Evolutionary conservation across 257 asterid species (phyloP), one percentile per base, ranked within the genome.

Genomic region (Penstemon davidsonii): DNA sequence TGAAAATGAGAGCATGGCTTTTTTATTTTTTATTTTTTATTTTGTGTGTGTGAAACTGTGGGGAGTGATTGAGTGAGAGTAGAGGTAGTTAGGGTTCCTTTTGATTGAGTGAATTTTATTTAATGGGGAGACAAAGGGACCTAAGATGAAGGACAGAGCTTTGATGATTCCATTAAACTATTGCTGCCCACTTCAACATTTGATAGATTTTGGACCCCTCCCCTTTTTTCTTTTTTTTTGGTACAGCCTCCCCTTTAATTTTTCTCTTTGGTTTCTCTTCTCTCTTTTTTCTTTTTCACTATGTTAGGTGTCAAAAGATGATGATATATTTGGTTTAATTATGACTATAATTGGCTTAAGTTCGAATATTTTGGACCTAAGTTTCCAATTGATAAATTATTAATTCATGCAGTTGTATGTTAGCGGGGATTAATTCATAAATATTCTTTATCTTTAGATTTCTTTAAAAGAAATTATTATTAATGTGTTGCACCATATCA

Each of bases 41-140:
- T 55, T 46, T 25, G 63, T 44, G 69, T 58, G 33, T 56, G 72
- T 57, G 67, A 44, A 70, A 15, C 33, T 25, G 33, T 25, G 37
- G 59, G 25, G 56, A 15, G 59, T 59, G 41, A 57, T 55, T 45
- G 73, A 10, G 64, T 69, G 64, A 72, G 54, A 78, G 73, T 74
- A 70, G 79, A 72, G 78, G 77, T 77, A 68, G 77, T 78, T 78
- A 73, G 82, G 82, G 82, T 78, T 78, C 52, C 53, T 4, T 4
- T 55, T 15, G 15, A 7, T 4, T 55, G 19, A 40, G 8, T 0
- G 33, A 3, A 55, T 8, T 6, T 5, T 56, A 78, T 73, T 60
- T 69, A 69, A 49, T 68, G 73, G 69, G 41, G 46, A 73, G 56
- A 33, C 33, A 25, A 25, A 55, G 9, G 11, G 41, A 15, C 38